Conservation (phyloP, 139 green algal species). For the Limnomonas spitsbergensis region DNA sequence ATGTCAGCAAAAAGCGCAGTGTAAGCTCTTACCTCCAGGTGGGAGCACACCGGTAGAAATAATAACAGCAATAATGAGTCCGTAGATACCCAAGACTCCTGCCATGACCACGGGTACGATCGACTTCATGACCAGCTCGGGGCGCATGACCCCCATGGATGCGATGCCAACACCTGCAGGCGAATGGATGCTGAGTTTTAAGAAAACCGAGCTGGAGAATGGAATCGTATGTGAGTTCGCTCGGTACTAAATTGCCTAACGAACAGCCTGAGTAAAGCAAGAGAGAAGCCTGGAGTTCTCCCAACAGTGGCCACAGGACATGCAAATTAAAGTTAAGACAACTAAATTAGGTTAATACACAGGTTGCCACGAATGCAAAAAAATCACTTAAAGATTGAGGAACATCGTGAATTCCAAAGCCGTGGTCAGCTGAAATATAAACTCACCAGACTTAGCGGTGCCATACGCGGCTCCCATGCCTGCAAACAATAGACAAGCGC, state of each 20-base stretch:
- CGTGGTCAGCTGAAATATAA: too few relatives aligned
- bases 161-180: constrained; percentile 90
- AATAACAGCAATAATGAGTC: constrained; percentile 99
- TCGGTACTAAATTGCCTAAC: too few relatives aligned
- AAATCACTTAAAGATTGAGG: too few relatives aligned
- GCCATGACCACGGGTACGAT: constrained; percentile 99
- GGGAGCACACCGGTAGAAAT: constrained; percentile 83
- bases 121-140: constrained; percentile 99
- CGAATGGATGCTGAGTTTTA: neutral
- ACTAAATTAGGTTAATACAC: neutral
- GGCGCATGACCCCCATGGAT: constrained; percentile 98
- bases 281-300: neutral
- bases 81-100: constrained; percentile 99
- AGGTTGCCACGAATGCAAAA: neutral
- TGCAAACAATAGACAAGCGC: constrained; percentile 34
- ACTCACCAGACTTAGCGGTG: constrained; percentile 80
- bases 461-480: constrained; percentile 97
- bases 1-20: too few relatives aligned
- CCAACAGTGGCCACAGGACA: neutral
- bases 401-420: too few relatives aligned
- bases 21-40: constrained; percentile 1
- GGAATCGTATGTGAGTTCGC: too few relatives aligned
- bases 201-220: neutral
- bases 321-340: neutral
- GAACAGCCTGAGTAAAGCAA: too few relatives aligned